Base-by-base conservation (phyloP, 306 rosid genomes). In the Lathyrus tuberosus region DNA sequence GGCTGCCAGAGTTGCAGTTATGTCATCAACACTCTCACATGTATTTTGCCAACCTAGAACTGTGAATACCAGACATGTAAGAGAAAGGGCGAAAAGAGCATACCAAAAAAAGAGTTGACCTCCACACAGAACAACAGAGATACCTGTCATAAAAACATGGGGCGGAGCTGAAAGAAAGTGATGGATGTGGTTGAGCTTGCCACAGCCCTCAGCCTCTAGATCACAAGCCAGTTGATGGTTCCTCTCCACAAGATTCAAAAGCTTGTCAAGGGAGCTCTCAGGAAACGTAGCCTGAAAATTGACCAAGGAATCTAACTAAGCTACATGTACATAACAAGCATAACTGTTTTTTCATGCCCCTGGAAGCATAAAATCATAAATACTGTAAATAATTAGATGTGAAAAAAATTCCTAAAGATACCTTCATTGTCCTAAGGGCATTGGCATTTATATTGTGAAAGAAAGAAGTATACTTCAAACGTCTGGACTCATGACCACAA, bases 21-120 rank as follows among this genome's bases (percentile, higher is more conserved):
- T 95, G 69, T 89, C 93, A 66, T 87, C 90, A 74, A 79, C 88
- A 86, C 83, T 87, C 82, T 95, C 99, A 46, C 91, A 79, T 33
- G 91, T 89, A 65, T 87, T 91, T 77, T 95, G 99, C 99, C 99
- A 95, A 42, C 99, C 99, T 66, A 95, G 70, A 79, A 95, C 99
- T 95, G 87, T 68, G 85, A 52, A 73, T 60, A 71, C 40, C 59
- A 65, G 76, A 80, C 43, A 68, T 15, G 46, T 54, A 64, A 67
- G 72, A 76, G 40, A 48, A 67, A 65, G 69, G 40, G 66, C 40
- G 14, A 11, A 64, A 20, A 46, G 20, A 43, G 35, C 40, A 43
- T 53, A 37, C 9, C 41, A 12, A 79, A 28, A 41, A 43, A 20
- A 11, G 28, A 5, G 7, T 63, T 7, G 51, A 71, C 64, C 53